Conservation (phyloP, 345 rosid species). For the Trapa bicornis region DNA sequence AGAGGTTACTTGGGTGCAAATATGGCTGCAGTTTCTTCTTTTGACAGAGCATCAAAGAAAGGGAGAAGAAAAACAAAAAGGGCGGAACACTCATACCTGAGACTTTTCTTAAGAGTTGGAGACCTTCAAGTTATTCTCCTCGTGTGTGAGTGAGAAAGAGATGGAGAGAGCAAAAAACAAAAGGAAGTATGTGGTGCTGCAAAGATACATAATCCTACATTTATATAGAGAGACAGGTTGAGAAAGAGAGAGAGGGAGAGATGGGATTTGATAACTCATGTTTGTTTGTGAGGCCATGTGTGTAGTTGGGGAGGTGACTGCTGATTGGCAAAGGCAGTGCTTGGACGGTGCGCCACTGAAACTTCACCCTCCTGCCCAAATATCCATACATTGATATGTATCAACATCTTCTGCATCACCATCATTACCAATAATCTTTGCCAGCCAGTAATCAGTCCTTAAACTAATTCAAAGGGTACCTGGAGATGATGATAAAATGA, state of each 20-base stretch:
- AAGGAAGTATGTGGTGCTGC: neutral
- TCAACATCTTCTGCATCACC: neutral
- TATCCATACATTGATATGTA: neutral
- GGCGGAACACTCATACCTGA: neutral
- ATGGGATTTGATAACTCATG: neutral
- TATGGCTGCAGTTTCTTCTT: no score
- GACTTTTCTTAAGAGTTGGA: neutral
- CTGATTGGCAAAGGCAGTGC: neutral
- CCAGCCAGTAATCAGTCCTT: neutral
- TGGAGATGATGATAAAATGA: slow-evolving; percentile 1
- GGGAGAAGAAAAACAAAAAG: neutral
- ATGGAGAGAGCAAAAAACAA: neutral
- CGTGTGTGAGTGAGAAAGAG: neutral
- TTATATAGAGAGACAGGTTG: neutral
- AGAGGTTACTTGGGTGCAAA: no score
- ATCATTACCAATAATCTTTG: neutral
- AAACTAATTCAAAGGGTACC: neutral
- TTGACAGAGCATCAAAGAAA: no score
- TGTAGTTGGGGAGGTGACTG: neutral
- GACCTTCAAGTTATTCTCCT: neutral
- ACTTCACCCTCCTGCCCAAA: neutral
- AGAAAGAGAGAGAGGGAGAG: neutral
- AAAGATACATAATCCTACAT: neutral
- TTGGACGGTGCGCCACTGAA: slow-evolving; percentile 9
- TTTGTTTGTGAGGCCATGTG: neutral